Evolutionary conservation across 306 rosid genomes (phyloP).

Genomic region (Purshia tridentata): DNA sequence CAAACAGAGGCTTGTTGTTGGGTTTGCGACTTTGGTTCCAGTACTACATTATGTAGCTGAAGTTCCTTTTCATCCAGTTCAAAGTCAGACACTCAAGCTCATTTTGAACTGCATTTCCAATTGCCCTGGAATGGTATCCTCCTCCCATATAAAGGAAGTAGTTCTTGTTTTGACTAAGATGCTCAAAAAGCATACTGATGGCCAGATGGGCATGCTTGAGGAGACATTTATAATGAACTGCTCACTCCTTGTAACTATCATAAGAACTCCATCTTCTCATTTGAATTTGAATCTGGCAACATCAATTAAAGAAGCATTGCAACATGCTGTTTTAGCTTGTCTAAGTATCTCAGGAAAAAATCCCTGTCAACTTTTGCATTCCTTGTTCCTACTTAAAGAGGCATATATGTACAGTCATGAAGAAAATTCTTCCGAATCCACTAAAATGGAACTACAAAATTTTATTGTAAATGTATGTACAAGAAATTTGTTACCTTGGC

Average conservation of each 20-base stretch:
- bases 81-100: conserved; percentile 67
- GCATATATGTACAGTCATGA: conserved; percentile 57
- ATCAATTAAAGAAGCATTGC: conserved; percentile 52
- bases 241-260: conserved; percentile 59
- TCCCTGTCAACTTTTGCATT: conserved; percentile 56
- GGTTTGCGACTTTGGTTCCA: conserved; percentile 84
- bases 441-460: conserved; percentile 42
- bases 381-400: conserved; percentile 77
- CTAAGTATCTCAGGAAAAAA: conserved; percentile 51
- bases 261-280: conserved; percentile 60
- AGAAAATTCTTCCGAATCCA: conserved; percentile 39
- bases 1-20: conserved; percentile 73
- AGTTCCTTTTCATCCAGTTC: conserved; percentile 87
- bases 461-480: conserved; percentile 53
- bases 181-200: conserved; percentile 64
- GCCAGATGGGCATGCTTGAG: conserved; percentile 72
- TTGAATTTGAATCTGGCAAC: conserved; percentile 48
- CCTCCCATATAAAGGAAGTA: conserved; percentile 69
- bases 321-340: conserved; percentile 64
- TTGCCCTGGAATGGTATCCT: conserved; percentile 73
- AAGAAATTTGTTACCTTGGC: conserved; percentile 74
- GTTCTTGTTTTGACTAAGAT: conserved; percentile 55
- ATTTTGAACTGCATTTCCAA: conserved; percentile 69
- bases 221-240: conserved; percentile 67
- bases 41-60: conserved; percentile 69